Evolutionary conservation across 2,329 filamentous ascomycete genomes (phyloP), one percentile per base, ranked within the genome.

Genomic region (Rhynchosporium graminicola): DNA sequence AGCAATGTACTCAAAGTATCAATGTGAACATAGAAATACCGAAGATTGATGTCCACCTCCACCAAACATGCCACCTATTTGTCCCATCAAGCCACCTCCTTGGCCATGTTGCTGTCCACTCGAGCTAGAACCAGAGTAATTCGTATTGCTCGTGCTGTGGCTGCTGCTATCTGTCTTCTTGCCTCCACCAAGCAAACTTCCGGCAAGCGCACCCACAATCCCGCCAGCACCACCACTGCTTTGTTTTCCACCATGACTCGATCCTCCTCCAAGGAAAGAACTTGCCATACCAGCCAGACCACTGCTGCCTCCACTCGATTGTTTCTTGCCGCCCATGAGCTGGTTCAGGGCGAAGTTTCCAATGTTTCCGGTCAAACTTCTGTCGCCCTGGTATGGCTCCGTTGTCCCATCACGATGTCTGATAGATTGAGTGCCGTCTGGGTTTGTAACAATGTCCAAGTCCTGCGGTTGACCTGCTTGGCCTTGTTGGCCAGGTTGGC

Each of bases 381-480:
- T 81, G 57, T 90, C 87, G 40, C 84, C 74, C 67, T 48, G 72
- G 64, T 62, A 56, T 50, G 85, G 84, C 73, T 87, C 85, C 77
- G 86, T 78, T 42, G 81, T 81, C 45, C 85, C 85, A 71, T 88
- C 85, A 13, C 83, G 76, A 70, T 86, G 80, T 68, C 82, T 82
- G 59, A 86, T 79, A 46, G 83, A 87, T 77, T 87, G 84, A 62
- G 79, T 82, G 54, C 85, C 85, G 74, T 88, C 85, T 9, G 82
- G 80, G 70, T 87, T 84, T 47, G 82, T 86, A 73, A 87, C 86
- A 67, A 86, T 77, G 73, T 69, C 64, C 20, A 62, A 48, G 28
- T 64, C 59, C 78, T 65, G 61, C 31, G 64, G 64, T 20, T 63
- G 77, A 47, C 61, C 58, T 15, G 68, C 65, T 48, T 76, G 78